Evolutionary conservation across 2,329 filamentous ascomycete genomes (phyloP).

Genomic region (Aureobasidium sp.): DNA sequence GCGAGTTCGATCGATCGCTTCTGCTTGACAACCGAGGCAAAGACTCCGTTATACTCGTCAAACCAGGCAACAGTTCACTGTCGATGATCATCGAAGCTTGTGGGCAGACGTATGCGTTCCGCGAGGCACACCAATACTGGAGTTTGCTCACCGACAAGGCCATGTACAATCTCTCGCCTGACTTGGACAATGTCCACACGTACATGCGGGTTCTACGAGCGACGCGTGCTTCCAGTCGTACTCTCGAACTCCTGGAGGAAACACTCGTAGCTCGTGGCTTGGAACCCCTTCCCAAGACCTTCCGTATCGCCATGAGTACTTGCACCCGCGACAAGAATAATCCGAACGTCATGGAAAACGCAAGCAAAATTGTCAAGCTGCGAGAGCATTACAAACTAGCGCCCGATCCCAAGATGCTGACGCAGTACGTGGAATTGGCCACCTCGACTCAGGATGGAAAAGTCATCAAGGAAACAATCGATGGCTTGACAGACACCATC

Average conservation of each 20-base stretch:
- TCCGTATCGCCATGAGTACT: constrained; percentile 64
- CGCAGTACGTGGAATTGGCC: constrained; percentile 52
- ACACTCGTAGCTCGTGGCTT: constrained; percentile 33
- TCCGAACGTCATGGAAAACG: constrained; percentile 57
- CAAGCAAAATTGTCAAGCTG: constrained; percentile 56
- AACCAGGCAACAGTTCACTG: constrained; percentile 52
- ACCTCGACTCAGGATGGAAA: constrained; percentile 34
- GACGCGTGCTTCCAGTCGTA: constrained; percentile 58
- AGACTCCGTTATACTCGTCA: constrained; percentile 32
- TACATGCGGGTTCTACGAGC: constrained; percentile 62
- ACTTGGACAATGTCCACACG: constrained; percentile 61
- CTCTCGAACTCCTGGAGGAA: constrained; percentile 32
- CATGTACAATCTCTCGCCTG: constrained; percentile 58
- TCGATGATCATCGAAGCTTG: constrained; percentile 63
- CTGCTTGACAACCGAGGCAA: not conserved
- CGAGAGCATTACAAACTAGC: constrained; percentile 46
- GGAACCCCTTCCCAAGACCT: constrained; percentile 43
- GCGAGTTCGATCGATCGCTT: not conserved
- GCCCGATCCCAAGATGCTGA: constrained; percentile 48
- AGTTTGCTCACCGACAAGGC: constrained; percentile 53
- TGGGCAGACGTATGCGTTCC: constrained; percentile 51
- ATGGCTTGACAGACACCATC: constrained; percentile 22
- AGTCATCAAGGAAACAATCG: constrained; percentile 25
- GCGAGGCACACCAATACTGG: constrained; percentile 69
- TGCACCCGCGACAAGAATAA: constrained; percentile 75